phyloP scores from a whole-genome alignment of 2,329 filamentous ascomycete genomes.

The Aspergillus chevalieri region DNA sequence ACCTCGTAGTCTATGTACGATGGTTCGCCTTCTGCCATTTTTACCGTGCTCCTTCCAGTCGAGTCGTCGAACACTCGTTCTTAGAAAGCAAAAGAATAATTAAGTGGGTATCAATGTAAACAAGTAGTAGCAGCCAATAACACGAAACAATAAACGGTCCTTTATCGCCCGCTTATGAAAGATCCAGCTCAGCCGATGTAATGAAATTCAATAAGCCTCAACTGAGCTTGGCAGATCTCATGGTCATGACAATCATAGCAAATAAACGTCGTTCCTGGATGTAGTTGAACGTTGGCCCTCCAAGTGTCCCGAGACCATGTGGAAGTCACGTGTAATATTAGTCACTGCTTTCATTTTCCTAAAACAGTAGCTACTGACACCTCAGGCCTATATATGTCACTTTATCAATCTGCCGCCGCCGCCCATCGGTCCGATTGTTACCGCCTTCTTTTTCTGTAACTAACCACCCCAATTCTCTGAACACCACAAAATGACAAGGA shows the following conservation, averaged over 20 bases:
- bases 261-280: background rate
- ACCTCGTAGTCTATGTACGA: conserved; percentile 96
- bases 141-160: background rate
- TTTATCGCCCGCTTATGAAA: background rate
- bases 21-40: conserved; percentile 41
- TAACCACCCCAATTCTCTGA: background rate
- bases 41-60: background rate
- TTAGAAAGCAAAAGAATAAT: background rate
- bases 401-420: background rate
- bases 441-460: background rate
- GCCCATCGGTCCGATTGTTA: background rate
- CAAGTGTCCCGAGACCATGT: background rate
- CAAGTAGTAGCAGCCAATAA: background rate
- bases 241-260: background rate
- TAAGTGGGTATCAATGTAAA: background rate
- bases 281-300: background rate
- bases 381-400: background rate
- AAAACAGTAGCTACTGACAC: background rate
- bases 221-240: background rate
- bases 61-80: conserved; percentile 3
- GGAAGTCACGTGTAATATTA: background rate
- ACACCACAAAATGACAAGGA: background rate
- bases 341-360: too few relatives aligned
- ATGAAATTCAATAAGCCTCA: background rate
- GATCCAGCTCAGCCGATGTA: background rate